Conservation (phyloP, 805 yeast genomes). For the Candida insectalens region DNA sequence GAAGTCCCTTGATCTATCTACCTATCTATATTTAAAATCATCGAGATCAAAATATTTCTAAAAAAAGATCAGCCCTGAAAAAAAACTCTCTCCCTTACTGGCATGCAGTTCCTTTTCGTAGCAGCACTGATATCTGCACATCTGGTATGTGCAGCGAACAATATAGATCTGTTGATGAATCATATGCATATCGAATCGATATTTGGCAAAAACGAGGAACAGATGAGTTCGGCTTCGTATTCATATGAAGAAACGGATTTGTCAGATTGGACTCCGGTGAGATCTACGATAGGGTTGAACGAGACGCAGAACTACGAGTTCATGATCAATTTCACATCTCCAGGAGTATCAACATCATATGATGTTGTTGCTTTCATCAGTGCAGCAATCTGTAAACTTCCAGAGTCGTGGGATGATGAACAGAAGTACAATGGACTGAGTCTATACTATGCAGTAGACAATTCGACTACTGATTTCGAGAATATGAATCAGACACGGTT, state of each 20-base stretch:
- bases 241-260: neutral
- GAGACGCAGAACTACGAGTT: constrained; percentile 8
- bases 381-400: constrained; percentile 38
- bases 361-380: constrained; percentile 39
- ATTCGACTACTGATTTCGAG: constrained; percentile 7
- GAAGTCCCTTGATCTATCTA: neutral
- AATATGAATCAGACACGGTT: constrained; percentile 11
- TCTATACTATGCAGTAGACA: constrained; percentile 19
- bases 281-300: constrained; percentile 7
- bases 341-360: constrained; percentile 35
- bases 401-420: constrained; percentile 9
- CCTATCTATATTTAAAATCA: too few relatives aligned
- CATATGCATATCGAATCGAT: too few relatives aligned
- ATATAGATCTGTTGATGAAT: too few relatives aligned
- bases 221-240: too few relatives aligned
- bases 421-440: constrained; percentile 14
- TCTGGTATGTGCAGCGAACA: too few relatives aligned
- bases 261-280: constrained; percentile 6
- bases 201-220: too few relatives aligned
- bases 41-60: too few relatives aligned
- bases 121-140: too few relatives aligned
- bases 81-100: too few relatives aligned
- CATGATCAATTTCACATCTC: constrained; percentile 22
- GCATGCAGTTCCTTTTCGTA: too few relatives aligned
- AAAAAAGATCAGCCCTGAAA: too few relatives aligned